phyloP scores from a whole-genome alignment of 495 filamentous ascomycete species.

The Amphirosellinia nigrospora region DNA sequence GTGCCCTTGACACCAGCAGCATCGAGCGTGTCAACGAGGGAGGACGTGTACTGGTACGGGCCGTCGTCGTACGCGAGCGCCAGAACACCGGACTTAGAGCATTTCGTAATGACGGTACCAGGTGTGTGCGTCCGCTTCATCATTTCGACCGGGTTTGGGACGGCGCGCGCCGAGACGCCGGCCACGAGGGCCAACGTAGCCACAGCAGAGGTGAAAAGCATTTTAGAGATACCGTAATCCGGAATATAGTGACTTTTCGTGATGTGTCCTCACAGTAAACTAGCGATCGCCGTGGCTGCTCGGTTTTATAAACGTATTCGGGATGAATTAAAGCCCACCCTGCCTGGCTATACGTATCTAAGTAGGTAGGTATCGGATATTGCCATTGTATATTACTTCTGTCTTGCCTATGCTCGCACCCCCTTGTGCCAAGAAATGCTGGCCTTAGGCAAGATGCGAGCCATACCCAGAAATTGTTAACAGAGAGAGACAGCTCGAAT shows the following conservation, averaged over 20 bases:
- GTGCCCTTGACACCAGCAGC: slow-evolving; percentile 53
- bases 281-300: not conserved
- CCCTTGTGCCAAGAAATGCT: not conserved
- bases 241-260: not conserved
- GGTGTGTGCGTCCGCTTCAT: slow-evolving; percentile 46
- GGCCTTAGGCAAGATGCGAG: not conserved
- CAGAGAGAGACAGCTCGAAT: not conserved
- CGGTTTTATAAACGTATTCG: not conserved
- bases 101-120: slow-evolving; percentile 50
- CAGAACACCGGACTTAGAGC: slow-evolving; percentile 48
- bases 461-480: not conserved
- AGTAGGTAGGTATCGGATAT: not conserved
- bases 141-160: slow-evolving; percentile 42
- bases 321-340: not conserved
- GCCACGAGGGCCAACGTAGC: slow-evolving; percentile 39
- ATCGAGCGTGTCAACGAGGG: slow-evolving; percentile 40
- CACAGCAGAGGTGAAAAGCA: slow-evolving; percentile 39
- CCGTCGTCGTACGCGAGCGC: slow-evolving; percentile 76
- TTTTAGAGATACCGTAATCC: slow-evolving; percentile 24
- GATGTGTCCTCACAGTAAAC: not conserved
- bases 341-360: not conserved
- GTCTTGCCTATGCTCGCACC: slow-evolving; percentile 5
- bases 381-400: not conserved
- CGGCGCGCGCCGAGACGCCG: slow-evolving; percentile 39
- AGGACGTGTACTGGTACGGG: slow-evolving; percentile 57